Percentiles rank a stretch among this genome's conserved stretches.
These are phyloP conservation scores for Triticum turgidum DNA, from an alignment of 176 grass and related monocot species.

Conservation along the genomic window DNA sequence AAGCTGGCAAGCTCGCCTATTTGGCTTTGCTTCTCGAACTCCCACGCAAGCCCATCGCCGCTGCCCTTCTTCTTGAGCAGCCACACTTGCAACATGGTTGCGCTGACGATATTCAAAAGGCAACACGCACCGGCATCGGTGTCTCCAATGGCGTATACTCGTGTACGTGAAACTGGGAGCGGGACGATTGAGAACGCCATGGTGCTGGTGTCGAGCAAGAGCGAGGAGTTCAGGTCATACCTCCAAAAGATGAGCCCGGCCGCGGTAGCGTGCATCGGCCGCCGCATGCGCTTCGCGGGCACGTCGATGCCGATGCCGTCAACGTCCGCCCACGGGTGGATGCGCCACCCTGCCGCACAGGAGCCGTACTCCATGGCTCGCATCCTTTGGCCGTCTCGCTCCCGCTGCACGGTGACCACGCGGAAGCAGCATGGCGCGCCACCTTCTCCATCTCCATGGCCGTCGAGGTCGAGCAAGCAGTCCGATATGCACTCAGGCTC, in stretches of 20 bases:
- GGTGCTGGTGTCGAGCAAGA: slow-evolving; percentile 18
- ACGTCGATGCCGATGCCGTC: too few species aligned
- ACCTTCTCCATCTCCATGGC: not conserved
- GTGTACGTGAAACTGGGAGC: not conserved
- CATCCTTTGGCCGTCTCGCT: not conserved
- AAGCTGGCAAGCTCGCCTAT: too few species aligned
- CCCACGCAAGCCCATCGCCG: not conserved
- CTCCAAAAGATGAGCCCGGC: slow-evolving; percentile 9
- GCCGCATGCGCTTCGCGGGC: not conserved
- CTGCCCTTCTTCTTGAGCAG: not conserved
- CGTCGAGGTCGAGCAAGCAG: not conserved
- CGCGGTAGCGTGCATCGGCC: not conserved
- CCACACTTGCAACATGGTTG: slow-evolving; percentile 13
- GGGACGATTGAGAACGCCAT: not conserved
- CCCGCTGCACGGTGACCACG: not conserved
- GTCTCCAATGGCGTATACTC: slow-evolving; percentile 22
- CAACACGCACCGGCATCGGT: slow-evolving; percentile 5
- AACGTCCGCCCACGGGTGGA: not conserved
- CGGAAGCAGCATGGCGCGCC: not conserved
- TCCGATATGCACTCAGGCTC: not conserved
- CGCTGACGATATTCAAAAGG: slow-evolving; percentile 3
- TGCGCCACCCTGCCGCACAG: not conserved
- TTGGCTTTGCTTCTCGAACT: not conserved
- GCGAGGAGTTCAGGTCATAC: not conserved
- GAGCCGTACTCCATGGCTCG: slow-evolving; percentile 8